Evolutionary conservation across 2,329 filamentous ascomycete species (phyloP).

Genomic region (Coniochaeta prunicola): DNA sequence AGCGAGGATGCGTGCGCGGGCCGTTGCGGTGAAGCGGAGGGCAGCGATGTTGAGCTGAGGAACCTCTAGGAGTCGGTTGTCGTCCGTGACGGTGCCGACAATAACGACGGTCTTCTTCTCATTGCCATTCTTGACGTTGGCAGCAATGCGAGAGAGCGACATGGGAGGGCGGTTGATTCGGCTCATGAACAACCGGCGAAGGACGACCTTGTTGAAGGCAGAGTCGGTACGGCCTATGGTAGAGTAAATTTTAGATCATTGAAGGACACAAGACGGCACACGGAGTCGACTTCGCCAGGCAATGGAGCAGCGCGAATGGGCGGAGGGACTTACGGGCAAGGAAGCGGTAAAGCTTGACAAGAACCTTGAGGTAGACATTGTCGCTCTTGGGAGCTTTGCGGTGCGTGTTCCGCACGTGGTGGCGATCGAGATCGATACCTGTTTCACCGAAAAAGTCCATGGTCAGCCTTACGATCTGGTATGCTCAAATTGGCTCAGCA

Average conservation of each 20-base stretch:
- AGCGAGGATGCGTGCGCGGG: slow-evolving; percentile 85
- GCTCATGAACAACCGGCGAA: slow-evolving; percentile 96
- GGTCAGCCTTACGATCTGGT: slow-evolving; percentile 56
- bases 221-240: slow-evolving; percentile 91
- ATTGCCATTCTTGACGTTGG: slow-evolving; percentile 56
- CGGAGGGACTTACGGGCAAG: slow-evolving; percentile 65
- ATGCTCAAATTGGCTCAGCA: slow-evolving; percentile 47
- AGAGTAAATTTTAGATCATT: no score
- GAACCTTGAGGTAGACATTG: slow-evolving; percentile 94
- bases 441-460: slow-evolving; percentile 30
- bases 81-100: slow-evolving; percentile 93
- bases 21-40: slow-evolving; percentile 93
- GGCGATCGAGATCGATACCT: slow-evolving; percentile 67
- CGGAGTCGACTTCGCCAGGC: no score
- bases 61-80: slow-evolving; percentile 85
- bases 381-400: slow-evolving; percentile 96
- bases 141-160: slow-evolving; percentile 83
- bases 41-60: slow-evolving; percentile 93
- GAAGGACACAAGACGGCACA: no score
- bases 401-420: slow-evolving; percentile 67
- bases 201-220: slow-evolving; percentile 97
- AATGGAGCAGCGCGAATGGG: background rate
- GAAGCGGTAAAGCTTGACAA: slow-evolving; percentile 98
- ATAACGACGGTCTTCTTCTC: slow-evolving; percentile 86
- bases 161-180: slow-evolving; percentile 96